Evolutionary conservation across 352 stramenopile species (phyloP).

Genomic region (Phytophthora ramorum): DNA sequence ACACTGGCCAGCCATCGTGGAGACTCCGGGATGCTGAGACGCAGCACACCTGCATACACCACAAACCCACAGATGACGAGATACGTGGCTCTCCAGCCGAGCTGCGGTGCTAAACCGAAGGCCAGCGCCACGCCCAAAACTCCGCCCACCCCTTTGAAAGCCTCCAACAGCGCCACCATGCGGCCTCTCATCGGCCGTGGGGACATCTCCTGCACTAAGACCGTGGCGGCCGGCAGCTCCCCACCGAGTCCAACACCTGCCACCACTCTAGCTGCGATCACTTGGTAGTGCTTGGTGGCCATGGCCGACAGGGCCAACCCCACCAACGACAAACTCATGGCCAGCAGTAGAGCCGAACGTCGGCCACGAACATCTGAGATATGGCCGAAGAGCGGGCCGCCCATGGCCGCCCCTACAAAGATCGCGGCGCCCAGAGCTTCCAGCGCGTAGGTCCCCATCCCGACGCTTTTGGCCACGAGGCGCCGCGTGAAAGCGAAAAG

Average conservation of each 20-base stretch:
- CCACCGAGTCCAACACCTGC: constrained; percentile 46
- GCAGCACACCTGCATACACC: constrained; percentile 29
- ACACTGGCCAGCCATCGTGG: constrained; percentile 51
- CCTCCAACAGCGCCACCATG: constrained; percentile 46
- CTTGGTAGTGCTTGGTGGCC: constrained; percentile 24
- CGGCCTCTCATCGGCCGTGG: constrained; percentile 37
- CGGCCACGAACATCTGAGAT: constrained; percentile 45
- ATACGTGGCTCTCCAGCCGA: constrained; percentile 50
- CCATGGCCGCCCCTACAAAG: constrained; percentile 36
- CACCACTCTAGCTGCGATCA: constrained; percentile 45
- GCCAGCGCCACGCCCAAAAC: constrained; percentile 44
- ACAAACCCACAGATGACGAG: constrained; percentile 32
- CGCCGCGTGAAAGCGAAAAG: constrained; percentile 50
- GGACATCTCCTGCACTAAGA: constrained; percentile 46
- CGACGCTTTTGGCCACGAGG: constrained; percentile 38
- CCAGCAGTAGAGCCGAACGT: constrained; percentile 32
- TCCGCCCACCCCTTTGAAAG: constrained; percentile 46
- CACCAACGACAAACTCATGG: constrained; percentile 41
- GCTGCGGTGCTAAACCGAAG: constrained; percentile 30
- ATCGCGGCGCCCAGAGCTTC: constrained; percentile 34
- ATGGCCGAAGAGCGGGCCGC: constrained; percentile 44
- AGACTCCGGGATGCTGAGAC: constrained; percentile 44
- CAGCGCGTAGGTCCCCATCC: constrained; percentile 34
- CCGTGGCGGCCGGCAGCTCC: constrained; percentile 39
- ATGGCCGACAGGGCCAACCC: constrained; percentile 38